These are phyloP conservation scores for Gigaspora rosea DNA, from an alignment of 192 early-diverging fungal species.

Conservation along the genomic window DNA sequence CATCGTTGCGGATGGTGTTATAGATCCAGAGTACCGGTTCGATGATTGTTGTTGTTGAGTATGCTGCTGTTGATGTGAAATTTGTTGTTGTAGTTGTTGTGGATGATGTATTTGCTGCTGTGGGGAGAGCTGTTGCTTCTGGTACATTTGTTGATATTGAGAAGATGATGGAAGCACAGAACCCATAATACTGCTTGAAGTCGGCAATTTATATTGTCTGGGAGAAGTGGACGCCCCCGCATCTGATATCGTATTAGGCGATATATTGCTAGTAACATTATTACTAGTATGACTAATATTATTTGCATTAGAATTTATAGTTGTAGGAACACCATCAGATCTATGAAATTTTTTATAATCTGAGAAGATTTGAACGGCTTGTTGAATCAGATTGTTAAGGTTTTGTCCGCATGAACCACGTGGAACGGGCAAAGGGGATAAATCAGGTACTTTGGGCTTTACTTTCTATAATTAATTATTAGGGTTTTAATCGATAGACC, in stretches of 20 bases:
- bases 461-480: constrained; percentile 4
- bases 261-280: constrained; percentile 6
- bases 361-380: constrained; percentile 17
- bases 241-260: neutral
- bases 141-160: constrained; percentile 14
- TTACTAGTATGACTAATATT: neutral
- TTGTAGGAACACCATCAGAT: neutral
- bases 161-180: neutral
- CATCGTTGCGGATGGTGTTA: neutral
- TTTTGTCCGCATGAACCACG: neutral
- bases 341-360: constrained; percentile 16
- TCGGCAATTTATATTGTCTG: constrained; percentile 18
- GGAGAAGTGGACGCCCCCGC: neutral
- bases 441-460: constrained; percentile 24
- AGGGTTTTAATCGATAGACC: neutral
- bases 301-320: neutral
- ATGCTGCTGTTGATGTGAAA: constrained; percentile 8
- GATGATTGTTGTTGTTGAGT: constrained; percentile 5
- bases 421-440: constrained; percentile 14
- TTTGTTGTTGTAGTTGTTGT: neutral
- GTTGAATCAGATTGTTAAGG: constrained; percentile 26
- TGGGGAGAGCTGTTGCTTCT: neutral
- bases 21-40: neutral
- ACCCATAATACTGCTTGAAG: neutral
- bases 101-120: neutral